phyloP scores from a whole-genome alignment of 495 filamentous ascomycete species.

The Penicillium daleae region DNA sequence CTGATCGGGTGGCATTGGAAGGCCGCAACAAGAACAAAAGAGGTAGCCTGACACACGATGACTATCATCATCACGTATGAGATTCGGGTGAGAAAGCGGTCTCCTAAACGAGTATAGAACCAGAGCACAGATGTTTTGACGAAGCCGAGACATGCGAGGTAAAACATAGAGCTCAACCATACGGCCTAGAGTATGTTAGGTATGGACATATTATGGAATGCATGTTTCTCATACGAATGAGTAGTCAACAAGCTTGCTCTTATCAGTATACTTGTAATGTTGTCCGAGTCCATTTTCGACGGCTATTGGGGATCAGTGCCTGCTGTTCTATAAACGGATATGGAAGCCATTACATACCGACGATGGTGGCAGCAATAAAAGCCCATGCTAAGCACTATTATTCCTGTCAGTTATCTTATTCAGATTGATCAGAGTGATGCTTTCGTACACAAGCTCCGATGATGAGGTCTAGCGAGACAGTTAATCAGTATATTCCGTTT shows the following conservation, averaged over 20 bases:
- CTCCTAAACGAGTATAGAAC: constrained; percentile 47
- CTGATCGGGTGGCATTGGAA: constrained; percentile 43
- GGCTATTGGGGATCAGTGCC: constrained; percentile 27
- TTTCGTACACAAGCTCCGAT: constrained; percentile 40
- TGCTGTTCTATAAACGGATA: neutral
- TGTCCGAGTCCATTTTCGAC: constrained; percentile 40
- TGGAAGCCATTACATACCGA: constrained; percentile 29
- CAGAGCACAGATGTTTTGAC: constrained; percentile 44
- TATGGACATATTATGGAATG: neutral
- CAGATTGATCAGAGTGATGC: neutral
- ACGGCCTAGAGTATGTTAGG: constrained; percentile 30
- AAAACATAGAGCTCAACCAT: constrained; percentile 49
- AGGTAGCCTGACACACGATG: constrained; percentile 34
- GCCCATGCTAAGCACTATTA: constrained; percentile 41
- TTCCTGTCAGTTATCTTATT: constrained; percentile 12
- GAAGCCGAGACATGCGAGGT: constrained; percentile 44
- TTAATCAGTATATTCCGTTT: constrained; percentile 13
- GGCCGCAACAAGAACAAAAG: constrained; percentile 42
- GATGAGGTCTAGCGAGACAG: constrained; percentile 34
- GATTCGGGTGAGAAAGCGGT: constrained; percentile 35
- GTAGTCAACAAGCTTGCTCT: constrained; percentile 29
- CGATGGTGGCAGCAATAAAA: constrained; percentile 39
- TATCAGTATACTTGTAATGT: constrained; percentile 32
- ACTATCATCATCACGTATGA: constrained; percentile 39
- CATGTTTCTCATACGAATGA: constrained; percentile 30